Conservation (phyloP, 192 early-diverging fungal genomes). For the Mortierella antarctica region DNA sequence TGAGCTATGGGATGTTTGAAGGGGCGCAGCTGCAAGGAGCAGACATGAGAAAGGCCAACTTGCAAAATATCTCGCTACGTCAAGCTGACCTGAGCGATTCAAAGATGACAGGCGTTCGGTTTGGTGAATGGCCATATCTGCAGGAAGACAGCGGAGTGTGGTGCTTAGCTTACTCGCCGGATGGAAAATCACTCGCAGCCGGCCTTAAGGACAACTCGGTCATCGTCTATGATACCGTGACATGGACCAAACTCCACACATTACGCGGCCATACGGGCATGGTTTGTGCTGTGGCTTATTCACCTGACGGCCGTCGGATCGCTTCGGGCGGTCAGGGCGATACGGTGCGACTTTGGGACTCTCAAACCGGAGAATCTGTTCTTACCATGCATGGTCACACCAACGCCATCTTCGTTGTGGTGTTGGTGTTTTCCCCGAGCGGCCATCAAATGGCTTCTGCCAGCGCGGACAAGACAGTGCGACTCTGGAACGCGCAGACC, state of each 20-base stretch:
- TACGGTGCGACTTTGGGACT: neutral
- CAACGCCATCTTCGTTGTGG: neutral
- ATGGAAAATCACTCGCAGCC: neutral
- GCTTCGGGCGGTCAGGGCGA: neutral
- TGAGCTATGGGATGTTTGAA: slow-evolving; percentile 3
- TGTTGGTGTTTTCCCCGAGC: neutral
- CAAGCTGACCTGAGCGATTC: neutral
- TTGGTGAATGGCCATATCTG: slow-evolving; percentile 14
- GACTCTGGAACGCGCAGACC: slow-evolving; percentile 1
- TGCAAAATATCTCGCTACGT: neutral
- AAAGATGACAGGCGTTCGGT: slow-evolving; percentile 2
- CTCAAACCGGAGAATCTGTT: neutral
- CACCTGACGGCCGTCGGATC: neutral
- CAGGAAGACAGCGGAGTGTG: neutral
- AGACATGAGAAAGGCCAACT: neutral
- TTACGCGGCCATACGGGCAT: neutral
- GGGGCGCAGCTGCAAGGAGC: slow-evolving; percentile 2
- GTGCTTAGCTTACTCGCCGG: neutral
- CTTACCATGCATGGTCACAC: neutral
- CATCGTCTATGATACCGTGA: neutral
- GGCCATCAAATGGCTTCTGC: neutral
- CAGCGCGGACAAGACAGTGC: neutral
- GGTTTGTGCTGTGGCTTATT: slow-evolving; percentile 1
- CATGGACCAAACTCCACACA: neutral
- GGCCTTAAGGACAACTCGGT: neutral